phyloP scores from a whole-genome alignment of 2,329 filamentous ascomycete genomes.

The Fusarium goolgardi region DNA sequence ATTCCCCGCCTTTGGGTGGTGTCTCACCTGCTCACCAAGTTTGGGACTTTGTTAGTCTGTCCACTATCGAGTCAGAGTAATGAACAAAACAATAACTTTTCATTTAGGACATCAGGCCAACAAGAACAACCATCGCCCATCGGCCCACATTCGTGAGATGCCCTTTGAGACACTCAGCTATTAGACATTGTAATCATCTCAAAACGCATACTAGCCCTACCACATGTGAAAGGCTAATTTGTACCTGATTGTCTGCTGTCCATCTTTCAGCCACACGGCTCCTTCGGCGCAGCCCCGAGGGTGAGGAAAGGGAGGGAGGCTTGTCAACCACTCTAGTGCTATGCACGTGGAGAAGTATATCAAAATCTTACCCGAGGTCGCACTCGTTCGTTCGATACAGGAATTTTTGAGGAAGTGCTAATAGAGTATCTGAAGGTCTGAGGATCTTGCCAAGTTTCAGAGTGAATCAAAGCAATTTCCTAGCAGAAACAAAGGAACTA shows the following conservation, averaged over 20 bases:
- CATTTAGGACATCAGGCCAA: slow-evolving; percentile 26
- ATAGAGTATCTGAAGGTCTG: slow-evolving; percentile 7
- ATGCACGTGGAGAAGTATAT: background rate
- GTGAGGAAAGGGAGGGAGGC: slow-evolving; percentile 24
- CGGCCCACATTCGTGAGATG: background rate
- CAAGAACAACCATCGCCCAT: slow-evolving; percentile 13
- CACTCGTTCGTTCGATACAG: background rate
- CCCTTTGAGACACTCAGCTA: slow-evolving; percentile 20
- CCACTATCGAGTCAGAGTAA: slow-evolving; percentile 20
- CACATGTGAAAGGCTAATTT: background rate
- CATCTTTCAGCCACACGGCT: slow-evolving; percentile 33
- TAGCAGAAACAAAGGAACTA: slow-evolving; percentile 7
- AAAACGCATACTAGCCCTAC: slow-evolving; percentile 10
- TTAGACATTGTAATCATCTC: slow-evolving; percentile 4
- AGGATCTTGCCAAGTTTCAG: slow-evolving; percentile 33
- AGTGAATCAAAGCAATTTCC: slow-evolving; percentile 35
- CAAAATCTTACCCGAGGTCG: background rate
- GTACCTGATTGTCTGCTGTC: background rate
- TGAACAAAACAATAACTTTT: slow-evolving; percentile 26
- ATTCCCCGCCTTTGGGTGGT: slow-evolving; percentile 12
- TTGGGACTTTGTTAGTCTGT: slow-evolving; percentile 4
- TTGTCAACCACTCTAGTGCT: slow-evolving; percentile 2
- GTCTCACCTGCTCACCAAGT: slow-evolving; percentile 27
- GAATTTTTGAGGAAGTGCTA: slow-evolving; percentile 3
- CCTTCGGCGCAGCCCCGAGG: slow-evolving; percentile 18